Conservation (phyloP, 495 filamentous ascomycete species). For the Jackrogersella multiformis region DNA sequence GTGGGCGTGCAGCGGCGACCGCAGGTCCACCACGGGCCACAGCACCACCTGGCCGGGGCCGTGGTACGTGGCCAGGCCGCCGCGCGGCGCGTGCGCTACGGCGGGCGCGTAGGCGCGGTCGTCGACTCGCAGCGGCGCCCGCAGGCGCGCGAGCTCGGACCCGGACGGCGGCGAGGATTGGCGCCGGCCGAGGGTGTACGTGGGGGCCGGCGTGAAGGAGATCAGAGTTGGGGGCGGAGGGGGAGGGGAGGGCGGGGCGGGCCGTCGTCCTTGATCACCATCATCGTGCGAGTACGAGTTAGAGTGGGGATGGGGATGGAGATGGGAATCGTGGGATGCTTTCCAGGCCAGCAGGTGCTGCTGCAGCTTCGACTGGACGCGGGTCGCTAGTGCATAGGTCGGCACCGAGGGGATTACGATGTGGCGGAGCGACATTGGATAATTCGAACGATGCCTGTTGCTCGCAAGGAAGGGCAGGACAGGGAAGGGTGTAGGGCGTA, state of each 20-base stretch:
- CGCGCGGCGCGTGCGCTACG: slow-evolving; percentile 75
- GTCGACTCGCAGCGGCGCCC: slow-evolving; percentile 52
- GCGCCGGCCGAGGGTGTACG: slow-evolving; percentile 90
- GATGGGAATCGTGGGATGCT: slow-evolving; percentile 34
- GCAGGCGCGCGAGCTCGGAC: slow-evolving; percentile 46
- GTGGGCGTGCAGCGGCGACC: slow-evolving; percentile 46
- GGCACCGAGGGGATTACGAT: slow-evolving; percentile 68
- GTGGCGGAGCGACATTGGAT: slow-evolving; percentile 65
- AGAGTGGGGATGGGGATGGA: too few species aligned
- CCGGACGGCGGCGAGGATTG: slow-evolving; percentile 69
- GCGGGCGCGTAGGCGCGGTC: slow-evolving; percentile 57
- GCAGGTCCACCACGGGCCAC: slow-evolving; percentile 85
- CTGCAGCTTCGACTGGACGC: slow-evolving; percentile 55
- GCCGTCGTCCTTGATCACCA: too few species aligned
- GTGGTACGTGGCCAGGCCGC: slow-evolving; percentile 94
- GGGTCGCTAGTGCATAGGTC: slow-evolving; percentile 52
- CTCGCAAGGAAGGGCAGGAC: too few species aligned
- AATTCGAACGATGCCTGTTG: background rate
- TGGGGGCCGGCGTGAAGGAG: slow-evolving; percentile 83
- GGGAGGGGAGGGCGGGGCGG: slow-evolving; percentile 17
- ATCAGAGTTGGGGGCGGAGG: slow-evolving; percentile 74
- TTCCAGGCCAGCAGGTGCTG: slow-evolving; percentile 58
- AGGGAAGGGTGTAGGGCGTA: too few species aligned
- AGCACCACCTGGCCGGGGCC: slow-evolving; percentile 92
- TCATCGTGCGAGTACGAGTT: too few species aligned